A percentile compares a stretch with the other conserved stretches of the same genome.
Conservation (phyloP, 768 basidiomycete species). For the Lactarius vividus region DNA sequence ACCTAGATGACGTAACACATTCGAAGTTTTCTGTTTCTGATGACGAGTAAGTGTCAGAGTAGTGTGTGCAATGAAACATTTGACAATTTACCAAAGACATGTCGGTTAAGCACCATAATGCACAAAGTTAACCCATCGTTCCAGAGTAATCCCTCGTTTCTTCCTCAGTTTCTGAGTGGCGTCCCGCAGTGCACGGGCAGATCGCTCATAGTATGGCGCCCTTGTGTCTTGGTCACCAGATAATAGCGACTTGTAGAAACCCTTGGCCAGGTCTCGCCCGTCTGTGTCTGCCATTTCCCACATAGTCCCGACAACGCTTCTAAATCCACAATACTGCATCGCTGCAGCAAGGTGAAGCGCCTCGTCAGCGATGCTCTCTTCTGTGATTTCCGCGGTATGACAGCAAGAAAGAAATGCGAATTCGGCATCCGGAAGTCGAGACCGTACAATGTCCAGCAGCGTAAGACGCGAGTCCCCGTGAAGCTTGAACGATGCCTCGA, state of each 20-base stretch:
- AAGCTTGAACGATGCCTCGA: slow-evolving; percentile 5
- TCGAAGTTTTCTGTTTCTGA: neutral
- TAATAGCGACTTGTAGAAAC: slow-evolving; percentile 11
- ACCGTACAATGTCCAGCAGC: slow-evolving; percentile 6
- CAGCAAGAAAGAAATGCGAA: slow-evolving; percentile 17
- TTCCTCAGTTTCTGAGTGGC: slow-evolving; percentile 2
- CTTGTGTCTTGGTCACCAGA: neutral
- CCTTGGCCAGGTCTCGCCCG: slow-evolving; percentile 7
- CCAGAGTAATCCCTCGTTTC: neutral
- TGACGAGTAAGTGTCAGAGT: neutral
- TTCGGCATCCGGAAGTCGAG: slow-evolving; percentile 11
- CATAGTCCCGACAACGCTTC: slow-evolving; percentile 19
- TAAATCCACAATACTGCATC: slow-evolving; percentile 20
- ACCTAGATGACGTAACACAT: no score
- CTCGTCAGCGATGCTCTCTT: slow-evolving; percentile 7
- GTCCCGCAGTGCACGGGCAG: neutral
- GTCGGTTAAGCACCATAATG: slow-evolving; percentile 9
- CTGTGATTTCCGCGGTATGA: slow-evolving; percentile 6
- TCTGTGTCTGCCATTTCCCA: slow-evolving; percentile 22
- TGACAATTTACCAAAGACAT: neutral
- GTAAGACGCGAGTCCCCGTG: neutral
- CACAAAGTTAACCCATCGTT: slow-evolving; percentile 16
- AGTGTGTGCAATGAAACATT: neutral
- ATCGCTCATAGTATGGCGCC: neutral
- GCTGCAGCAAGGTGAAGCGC: slow-evolving; percentile 17